Evolutionary conservation across 441 rosid genomes (phyloP), one percentile per base, ranked within the genome.

Genomic region (Mallotus japonicus): DNA sequence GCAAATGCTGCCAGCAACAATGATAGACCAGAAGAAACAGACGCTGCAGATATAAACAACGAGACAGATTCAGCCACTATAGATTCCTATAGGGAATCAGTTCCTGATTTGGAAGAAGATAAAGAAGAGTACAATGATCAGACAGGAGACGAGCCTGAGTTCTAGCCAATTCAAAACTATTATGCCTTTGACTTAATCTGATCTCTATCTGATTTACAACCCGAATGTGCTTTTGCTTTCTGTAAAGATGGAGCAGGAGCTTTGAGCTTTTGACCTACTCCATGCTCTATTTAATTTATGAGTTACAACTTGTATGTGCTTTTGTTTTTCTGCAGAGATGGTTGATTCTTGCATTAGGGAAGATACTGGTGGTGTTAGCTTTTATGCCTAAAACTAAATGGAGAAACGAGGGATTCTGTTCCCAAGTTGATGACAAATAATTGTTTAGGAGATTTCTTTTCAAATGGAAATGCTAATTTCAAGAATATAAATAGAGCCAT

Each of bases 121-220:
- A 44, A 74, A 53, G 81, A 73, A 54, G 82, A 76, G 67, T 28
- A 79, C 72, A 77, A 71, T 66, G 84, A 74, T 37, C 82, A 76
- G 72, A 80, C 59, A 17, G 40, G 40, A 37, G 79, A 85, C 0
- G 85, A 80, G 46, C 67, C 79, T 0, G 80, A 75, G 74, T 86
- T 85, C 72, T 83, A 82, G 72, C 40, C 14, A 40, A 57, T 42
- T n/a, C 51, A 19, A 11, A 51, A 58, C 6, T 44, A 14, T 4
- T 24, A 32, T 32, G 60, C 17, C 32, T 8, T 10, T 6, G 14
- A 19, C 3, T 19, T n/a, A 8, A 9, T 17, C 59, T n/a, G 24
- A 2, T 3, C 0, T 51, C 6, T 54, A 16, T 3, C 20, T 62
- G 49, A n/a, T 51, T 55, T 14, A 50, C 72, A 55, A 40, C 15